Percentiles rank a stretch among this genome's conserved stretches.
phyloP scores from a whole-genome alignment of 106 monocot species.

The Acanthochlamys bracteata region DNA sequence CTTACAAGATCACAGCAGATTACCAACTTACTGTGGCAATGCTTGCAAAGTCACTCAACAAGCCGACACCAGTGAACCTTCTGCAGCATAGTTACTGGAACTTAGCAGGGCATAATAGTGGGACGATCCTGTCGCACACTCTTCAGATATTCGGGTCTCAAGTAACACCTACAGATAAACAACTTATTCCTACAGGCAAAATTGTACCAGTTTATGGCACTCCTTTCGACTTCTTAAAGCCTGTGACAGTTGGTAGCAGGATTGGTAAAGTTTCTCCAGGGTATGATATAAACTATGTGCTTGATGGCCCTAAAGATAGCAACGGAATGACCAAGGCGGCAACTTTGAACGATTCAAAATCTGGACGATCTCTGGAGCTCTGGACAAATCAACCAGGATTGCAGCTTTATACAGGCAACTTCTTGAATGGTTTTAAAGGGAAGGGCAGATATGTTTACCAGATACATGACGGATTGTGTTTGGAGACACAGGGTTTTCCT shows the following conservation, averaged over 20 bases:
- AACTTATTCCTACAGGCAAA: constrained; percentile 36
- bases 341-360: constrained; percentile 24
- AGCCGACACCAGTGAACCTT: constrained; percentile 65
- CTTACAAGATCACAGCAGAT: constrained; percentile 60
- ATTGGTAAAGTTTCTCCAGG: constrained; percentile 33
- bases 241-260: constrained; percentile 24
- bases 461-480: constrained; percentile 38
- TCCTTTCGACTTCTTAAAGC: constrained; percentile 38
- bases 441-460: constrained; percentile 47
- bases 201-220: constrained; percentile 23
- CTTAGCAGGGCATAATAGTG: constrained; percentile 50
- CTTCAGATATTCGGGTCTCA: constrained; percentile 57
- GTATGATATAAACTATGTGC: constrained; percentile 78
- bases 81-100: constrained; percentile 87
- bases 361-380: constrained; percentile 53
- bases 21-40: constrained; percentile 45
- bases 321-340: constrained; percentile 60
- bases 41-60: constrained; percentile 17
- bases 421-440: constrained; percentile 32
- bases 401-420: constrained; percentile 78
- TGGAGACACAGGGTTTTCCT: constrained; percentile 87
- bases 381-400: constrained; percentile 69
- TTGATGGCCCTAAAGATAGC: constrained; percentile 14
- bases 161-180: constrained; percentile 28
- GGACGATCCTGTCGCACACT: constrained; percentile 35